Base-by-base conservation (phyloP, 345 rosid genomes). In the Eucalyptus viminalis region DNA sequence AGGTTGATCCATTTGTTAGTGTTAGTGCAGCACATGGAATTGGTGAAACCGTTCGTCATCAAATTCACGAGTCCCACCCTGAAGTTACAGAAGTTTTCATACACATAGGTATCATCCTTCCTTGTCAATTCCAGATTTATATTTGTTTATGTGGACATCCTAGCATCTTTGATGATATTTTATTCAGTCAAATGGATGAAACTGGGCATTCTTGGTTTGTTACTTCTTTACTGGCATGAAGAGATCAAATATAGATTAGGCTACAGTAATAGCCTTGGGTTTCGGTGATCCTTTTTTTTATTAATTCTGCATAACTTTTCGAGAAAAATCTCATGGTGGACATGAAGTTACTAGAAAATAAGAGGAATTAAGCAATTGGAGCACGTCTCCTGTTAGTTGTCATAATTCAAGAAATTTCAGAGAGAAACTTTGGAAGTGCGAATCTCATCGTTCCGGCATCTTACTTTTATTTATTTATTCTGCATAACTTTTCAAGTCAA, bases 1-100 rank as follows among this genome's bases (percentile, higher is more conserved):
- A 97, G 99, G 99, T 97, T 88, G 96, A 96, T 91, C 99, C 99
- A 9, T 96, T 96, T 92, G 92, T 93, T 69, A 97, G 97, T 90
- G 97, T 97, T 83, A 97, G 98, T 93, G 97, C 96, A 91, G 98
- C 98, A 37, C 99, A 97, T 92, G 95, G 93, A 88, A 89, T 97
- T 45, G 99, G 99, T 86, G 99, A 97, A 93, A 93, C 89, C 86
- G 98, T 97, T 88, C 96, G 98, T 43, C 92, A 88, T 89, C 94
- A 93, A 88, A 94, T 97, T 92, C 96, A 94, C 90, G 89, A 89
- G 85, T 93, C 92, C 86, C 97, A 96, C 91, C 96, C 96, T 50
- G 94, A 92, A 93, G 97, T 96, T 85, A 92, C 99, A 47, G 99
- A 97, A 93, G 97, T 94, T 91, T 97, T 96, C 92, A 96, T 97